Evolutionary conservation across 495 filamentous ascomycete species (phyloP).

Genomic region (Talaromyces stipitatus): DNA sequence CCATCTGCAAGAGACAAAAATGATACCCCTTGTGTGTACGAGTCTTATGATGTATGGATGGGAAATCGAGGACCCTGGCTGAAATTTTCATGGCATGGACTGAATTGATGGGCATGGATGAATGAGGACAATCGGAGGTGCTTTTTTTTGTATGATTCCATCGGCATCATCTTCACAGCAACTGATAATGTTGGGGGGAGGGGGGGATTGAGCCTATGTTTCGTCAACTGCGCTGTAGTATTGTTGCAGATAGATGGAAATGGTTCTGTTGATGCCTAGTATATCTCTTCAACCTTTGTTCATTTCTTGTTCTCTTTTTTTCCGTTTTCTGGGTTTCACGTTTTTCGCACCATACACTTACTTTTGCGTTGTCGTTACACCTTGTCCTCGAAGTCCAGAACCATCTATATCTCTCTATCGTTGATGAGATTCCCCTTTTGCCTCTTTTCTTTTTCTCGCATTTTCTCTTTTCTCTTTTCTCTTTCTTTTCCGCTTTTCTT

Average conservation of each 20-base stretch:
- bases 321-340: slow-evolving; percentile 10
- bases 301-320: slow-evolving; percentile 4
- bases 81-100: slow-evolving; percentile 1
- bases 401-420: background rate
- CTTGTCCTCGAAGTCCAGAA: slow-evolving; percentile 10
- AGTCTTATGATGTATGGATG: slow-evolving; percentile 24
- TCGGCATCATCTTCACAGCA: slow-evolving; percentile 2
- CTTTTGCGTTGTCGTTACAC: slow-evolving; percentile 16
- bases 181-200: background rate
- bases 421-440: slow-evolving; percentile 5
- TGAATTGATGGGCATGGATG: slow-evolving; percentile 1
- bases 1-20: slow-evolving; percentile 40
- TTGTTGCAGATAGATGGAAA: background rate
- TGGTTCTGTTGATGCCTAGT: background rate
- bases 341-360: slow-evolving; percentile 12
- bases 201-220: background rate
- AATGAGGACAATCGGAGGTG: slow-evolving; percentile 2
- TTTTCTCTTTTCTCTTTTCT: background rate
- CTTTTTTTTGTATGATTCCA: background rate
- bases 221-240: background rate
- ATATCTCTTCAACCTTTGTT: slow-evolving; percentile 9
- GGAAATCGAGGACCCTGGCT: slow-evolving; percentile 2
- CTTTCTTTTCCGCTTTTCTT: background rate
- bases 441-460: slow-evolving; percentile 3
- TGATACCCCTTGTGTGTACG: slow-evolving; percentile 44